A percentile compares a stretch with the other conserved stretches of the same genome.
Evolutionary conservation across 306 rosid species (phyloP).

Genomic region (Cucumis sativus): Cucumber_9930_V3 NC_026660.2:21888001-21888500

Average conservation of each 20-base stretch:
- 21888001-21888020: constrained; percentile 36
- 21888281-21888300: neutral
- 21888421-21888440: neutral
- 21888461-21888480: neutral
- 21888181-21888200: constrained; percentile 4
- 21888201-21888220: neutral
- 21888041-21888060: constrained; percentile 49
- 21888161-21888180: constrained; percentile 46
- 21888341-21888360: neutral
- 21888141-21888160: constrained; percentile 81
- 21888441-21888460: neutral
- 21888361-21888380: neutral
- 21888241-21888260: neutral
- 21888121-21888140: constrained; percentile 49
- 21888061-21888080: constrained; percentile 59
- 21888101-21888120: constrained; percentile 54
- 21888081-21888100: constrained; percentile 54
- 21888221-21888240: neutral
- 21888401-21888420: neutral
- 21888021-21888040: constrained; percentile 56
- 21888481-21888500: neutral
- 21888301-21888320: neutral
- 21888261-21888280: neutral
- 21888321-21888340: neutral
- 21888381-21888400: neutral